A percentile compares a stretch with the other conserved stretches of the same genome.
Conservation (phyloP, 169 alveolate genomes). For the Theileria parva region DNA sequence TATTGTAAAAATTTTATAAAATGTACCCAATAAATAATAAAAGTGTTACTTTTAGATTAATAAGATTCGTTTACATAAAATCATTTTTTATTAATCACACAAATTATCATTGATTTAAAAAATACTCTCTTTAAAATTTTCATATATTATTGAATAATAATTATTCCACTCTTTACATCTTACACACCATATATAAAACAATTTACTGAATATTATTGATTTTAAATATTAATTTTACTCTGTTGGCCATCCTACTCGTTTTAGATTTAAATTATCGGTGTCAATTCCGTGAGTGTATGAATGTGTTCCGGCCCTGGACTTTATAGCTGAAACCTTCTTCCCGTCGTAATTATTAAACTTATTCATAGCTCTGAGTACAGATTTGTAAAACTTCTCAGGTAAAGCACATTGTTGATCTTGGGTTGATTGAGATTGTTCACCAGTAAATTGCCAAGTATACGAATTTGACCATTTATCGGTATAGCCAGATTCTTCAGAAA, state of each 20-base stretch:
- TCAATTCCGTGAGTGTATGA: conserved; percentile 65
- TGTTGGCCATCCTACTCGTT: conserved; percentile 68
- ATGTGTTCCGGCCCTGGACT: conserved; percentile 49
- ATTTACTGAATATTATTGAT: neutral
- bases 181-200: neutral
- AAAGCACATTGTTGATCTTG: conserved; percentile 30
- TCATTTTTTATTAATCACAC: neutral
- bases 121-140: too few species aligned
- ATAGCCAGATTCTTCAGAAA: conserved; percentile 34
- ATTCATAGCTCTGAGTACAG: conserved; percentile 24
- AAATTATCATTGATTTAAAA: neutral
- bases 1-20: neutral
- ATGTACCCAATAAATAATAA: neutral
- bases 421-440: neutral
- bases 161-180: neutral
- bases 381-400: conserved; percentile 25
- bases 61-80: neutral
- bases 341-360: conserved; percentile 27
- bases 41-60: neutral
- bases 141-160: too few species aligned
- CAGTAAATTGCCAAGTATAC: conserved; percentile 29
- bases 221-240: conserved; percentile 13
- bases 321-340: conserved; percentile 16
- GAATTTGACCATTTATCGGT: conserved; percentile 19
- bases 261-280: conserved; percentile 62